Percentiles rank a stretch among this genome's conserved stretches.
These are phyloP conservation scores for Tetrahymena thermophila DNA, from an alignment of 73 alveolate genomes.

Conservation along the genomic window DNA sequence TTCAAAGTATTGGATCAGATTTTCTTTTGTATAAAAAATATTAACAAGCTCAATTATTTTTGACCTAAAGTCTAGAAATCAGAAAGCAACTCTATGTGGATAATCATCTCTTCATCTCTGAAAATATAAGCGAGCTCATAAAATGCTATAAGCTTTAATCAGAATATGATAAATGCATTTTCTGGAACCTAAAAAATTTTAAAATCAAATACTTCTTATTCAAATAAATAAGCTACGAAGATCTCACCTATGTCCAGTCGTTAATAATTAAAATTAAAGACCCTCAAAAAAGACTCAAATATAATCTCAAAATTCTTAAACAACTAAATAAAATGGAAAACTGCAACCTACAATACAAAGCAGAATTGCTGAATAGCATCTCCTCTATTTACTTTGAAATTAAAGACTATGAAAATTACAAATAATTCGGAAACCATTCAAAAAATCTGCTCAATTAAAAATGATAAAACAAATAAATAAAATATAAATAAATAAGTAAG, in stretches of 20 bases:
- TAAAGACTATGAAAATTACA: not conserved
- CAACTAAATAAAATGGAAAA: not conserved
- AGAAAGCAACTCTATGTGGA: not conserved
- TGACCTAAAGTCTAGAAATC: not conserved
- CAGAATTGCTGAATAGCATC: not conserved
- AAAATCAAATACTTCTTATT: not conserved
- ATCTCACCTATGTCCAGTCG: not conserved
- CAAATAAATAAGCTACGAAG: not conserved
- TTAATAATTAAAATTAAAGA: not conserved
- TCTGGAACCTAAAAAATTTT: not conserved
- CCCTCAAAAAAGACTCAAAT: not conserved
- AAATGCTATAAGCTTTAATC: not conserved
- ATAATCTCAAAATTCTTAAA: not conserved
- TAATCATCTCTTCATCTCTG: not conserved
- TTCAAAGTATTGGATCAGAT: not conserved
- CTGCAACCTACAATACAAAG: not conserved
- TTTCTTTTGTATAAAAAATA: not conserved
- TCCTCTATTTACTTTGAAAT: not conserved
- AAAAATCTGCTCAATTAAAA: not conserved
- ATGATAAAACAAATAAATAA: not conserved
- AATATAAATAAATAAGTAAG: too few relatives aligned
- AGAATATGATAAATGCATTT: not conserved
- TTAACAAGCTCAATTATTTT: not conserved
- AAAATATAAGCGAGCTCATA: not conserved
- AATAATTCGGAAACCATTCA: not conserved